phyloP scores from a whole-genome alignment of 176 grass and related monocot genomes.

The Guadua angustifolia region DNA sequence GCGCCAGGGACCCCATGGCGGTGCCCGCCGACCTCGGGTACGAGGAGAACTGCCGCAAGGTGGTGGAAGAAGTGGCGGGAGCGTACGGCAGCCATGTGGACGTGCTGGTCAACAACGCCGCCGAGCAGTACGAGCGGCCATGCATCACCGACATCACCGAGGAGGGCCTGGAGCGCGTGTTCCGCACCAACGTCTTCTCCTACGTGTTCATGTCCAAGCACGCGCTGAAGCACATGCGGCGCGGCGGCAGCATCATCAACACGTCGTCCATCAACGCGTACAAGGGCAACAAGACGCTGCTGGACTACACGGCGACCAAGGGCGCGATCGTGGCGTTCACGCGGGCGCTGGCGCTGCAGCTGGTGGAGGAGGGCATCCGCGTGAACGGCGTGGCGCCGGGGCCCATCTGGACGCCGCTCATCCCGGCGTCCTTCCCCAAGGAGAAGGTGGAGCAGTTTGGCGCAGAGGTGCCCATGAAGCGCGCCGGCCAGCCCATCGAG shows the following conservation, averaged over 20 bases:
- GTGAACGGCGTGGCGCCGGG: slow-evolving; percentile 80
- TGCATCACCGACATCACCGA: slow-evolving; percentile 58
- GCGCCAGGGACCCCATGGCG: slow-evolving; percentile 56
- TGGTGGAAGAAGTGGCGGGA: slow-evolving; percentile 53
- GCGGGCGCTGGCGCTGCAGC: slow-evolving; percentile 59
- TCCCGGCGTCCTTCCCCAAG: slow-evolving; percentile 57
- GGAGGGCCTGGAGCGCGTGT: slow-evolving; percentile 66
- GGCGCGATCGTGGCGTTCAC: slow-evolving; percentile 77
- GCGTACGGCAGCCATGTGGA: slow-evolving; percentile 67
- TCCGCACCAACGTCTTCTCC: slow-evolving; percentile 84
- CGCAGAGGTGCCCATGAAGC: slow-evolving; percentile 58
- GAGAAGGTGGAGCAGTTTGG: slow-evolving; percentile 68
- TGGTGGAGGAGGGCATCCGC: slow-evolving; percentile 55
- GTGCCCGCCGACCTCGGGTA: slow-evolving; percentile 71
- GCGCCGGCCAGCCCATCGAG: slow-evolving; percentile 62
- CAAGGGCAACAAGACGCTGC: slow-evolving; percentile 73
- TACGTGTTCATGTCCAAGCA: slow-evolving; percentile 64
- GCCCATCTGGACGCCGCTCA: slow-evolving; percentile 79
- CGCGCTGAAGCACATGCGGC: slow-evolving; percentile 53
- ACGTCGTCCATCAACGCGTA: slow-evolving; percentile 84
- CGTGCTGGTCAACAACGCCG: slow-evolving; percentile 80
- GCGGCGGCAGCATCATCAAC: slow-evolving; percentile 66
- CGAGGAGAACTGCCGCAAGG: slow-evolving; percentile 69
- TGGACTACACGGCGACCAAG: slow-evolving; percentile 97
- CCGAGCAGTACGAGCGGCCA: slow-evolving; percentile 62